Conservation (phyloP, 2,329 filamentous ascomycete genomes). For the Cytospora piceicola region DNA sequence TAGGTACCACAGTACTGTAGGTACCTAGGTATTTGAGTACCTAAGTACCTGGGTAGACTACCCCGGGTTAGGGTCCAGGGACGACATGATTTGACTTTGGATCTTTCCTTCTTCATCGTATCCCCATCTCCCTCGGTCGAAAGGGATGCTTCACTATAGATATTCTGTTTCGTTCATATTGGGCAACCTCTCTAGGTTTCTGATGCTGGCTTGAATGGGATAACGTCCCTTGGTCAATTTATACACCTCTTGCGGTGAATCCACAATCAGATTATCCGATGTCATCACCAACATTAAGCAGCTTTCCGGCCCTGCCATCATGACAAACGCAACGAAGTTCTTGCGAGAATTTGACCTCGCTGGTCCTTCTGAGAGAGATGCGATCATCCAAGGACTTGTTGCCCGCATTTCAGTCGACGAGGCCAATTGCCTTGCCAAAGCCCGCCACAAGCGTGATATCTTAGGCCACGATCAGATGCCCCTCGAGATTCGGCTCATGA, state of each 20-base stretch:
- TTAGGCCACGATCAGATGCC: constrained; percentile 8
- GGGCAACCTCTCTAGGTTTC: too few relatives aligned
- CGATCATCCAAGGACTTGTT: constrained; percentile 6
- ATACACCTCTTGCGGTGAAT: too few relatives aligned
- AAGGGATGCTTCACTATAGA: too few relatives aligned
- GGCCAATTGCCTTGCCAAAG: background rate
- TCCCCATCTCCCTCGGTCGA: background rate
- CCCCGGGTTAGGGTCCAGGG: background rate
- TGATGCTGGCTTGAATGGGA: background rate
- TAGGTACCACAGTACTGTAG: background rate
- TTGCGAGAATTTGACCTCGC: constrained; percentile 12
- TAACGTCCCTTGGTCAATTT: background rate
- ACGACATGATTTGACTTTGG: background rate
- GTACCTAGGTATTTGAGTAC: background rate
- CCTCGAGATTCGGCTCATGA: constrained; percentile 16
- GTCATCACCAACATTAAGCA: background rate
- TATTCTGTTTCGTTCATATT: background rate
- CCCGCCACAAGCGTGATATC: constrained; percentile 5
- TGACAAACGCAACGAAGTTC: background rate
- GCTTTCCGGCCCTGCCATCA: background rate
- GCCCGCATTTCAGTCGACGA: constrained; percentile 13
- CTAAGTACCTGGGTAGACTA: too few relatives aligned
- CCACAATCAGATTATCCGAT: too few relatives aligned
- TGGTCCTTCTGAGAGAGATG: background rate
- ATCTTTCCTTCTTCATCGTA: background rate